These are phyloP conservation scores for Globisporangium iwayamae DNA, from an alignment of 352 stramenopile species.

Conservation along the genomic window DNA sequence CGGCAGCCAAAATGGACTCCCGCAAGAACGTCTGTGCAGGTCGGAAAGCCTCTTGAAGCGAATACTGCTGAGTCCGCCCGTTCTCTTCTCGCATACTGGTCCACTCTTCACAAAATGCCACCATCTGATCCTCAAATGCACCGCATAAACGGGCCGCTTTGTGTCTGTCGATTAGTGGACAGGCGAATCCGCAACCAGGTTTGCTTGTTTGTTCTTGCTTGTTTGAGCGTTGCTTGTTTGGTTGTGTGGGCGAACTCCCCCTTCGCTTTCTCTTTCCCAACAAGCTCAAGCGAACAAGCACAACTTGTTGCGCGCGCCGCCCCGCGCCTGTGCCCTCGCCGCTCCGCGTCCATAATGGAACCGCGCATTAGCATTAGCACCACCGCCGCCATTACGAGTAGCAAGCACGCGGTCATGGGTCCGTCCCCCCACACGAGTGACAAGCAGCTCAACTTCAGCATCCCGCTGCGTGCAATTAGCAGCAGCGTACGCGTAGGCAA, in stretches of 20 bases:
- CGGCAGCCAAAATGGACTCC: background rate
- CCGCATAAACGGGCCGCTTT: background rate
- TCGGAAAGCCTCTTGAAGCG: background rate
- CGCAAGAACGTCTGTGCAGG: background rate
- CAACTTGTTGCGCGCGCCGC: background rate
- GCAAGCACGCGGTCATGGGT: background rate
- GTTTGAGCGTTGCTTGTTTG: background rate
- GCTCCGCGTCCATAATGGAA: background rate
- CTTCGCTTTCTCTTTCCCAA: background rate
- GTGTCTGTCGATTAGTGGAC: background rate
- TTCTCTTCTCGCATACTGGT: background rate
- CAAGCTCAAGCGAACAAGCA: background rate
- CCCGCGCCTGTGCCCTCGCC: too few species aligned
- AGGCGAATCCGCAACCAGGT: conserved; percentile 1
- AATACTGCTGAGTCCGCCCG: background rate
- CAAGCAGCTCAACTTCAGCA: conserved; percentile 15
- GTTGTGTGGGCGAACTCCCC: background rate
- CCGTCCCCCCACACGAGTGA: background rate
- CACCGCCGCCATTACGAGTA: background rate
- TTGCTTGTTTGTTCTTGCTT: background rate
- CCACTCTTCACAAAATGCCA: background rate
- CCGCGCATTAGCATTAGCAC: background rate
- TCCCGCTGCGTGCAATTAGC: conserved; percentile 14
- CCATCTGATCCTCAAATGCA: background rate
- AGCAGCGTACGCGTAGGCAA: background rate